A percentile compares a stretch with the other conserved stretches of the same genome.
These are phyloP conservation scores for Amauroascus niger DNA, from an alignment of 2,329 filamentous ascomycete genomes.

Conservation along the genomic window DNA sequence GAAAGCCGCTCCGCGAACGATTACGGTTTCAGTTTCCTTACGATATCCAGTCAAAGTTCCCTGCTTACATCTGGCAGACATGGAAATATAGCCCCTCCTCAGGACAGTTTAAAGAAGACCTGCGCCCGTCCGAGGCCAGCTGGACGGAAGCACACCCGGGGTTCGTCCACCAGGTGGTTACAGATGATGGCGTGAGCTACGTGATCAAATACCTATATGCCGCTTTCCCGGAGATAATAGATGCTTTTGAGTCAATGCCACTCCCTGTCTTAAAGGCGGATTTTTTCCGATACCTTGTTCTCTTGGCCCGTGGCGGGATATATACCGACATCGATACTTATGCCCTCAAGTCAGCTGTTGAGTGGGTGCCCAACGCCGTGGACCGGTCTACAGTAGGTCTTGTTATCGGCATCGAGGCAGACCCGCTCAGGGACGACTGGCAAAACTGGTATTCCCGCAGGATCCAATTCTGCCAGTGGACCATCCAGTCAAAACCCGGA, in stretches of 20 bases:
- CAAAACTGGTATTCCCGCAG: slow-evolving; percentile 88
- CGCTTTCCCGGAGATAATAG: slow-evolving; percentile 65
- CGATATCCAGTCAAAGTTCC: slow-evolving; percentile 78
- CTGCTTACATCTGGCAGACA: slow-evolving; percentile 98
- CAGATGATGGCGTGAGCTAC: slow-evolving; percentile 74
- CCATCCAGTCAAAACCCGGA: slow-evolving; percentile 88
- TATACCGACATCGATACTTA: slow-evolving; percentile 91
- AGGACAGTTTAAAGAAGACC: slow-evolving; percentile 60
- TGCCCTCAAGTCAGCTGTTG: slow-evolving; percentile 68
- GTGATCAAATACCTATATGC: slow-evolving; percentile 80
- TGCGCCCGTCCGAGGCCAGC: slow-evolving; percentile 74
- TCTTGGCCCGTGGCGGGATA: slow-evolving; percentile 67
- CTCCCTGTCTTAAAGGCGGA: slow-evolving; percentile 68
- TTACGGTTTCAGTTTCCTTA: slow-evolving; percentile 91
- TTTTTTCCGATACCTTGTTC: slow-evolving; percentile 65
- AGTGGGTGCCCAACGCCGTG: slow-evolving; percentile 77
- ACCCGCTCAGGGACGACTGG: slow-evolving; percentile 90
- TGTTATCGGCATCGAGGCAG: slow-evolving; percentile 90
- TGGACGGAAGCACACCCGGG: slow-evolving; percentile 81
- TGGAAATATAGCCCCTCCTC: slow-evolving; percentile 83
- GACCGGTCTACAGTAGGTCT: slow-evolving; percentile 70
- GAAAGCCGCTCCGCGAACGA: slow-evolving; percentile 65
- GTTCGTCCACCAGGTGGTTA: slow-evolving; percentile 94
- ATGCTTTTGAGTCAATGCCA: slow-evolving; percentile 65
- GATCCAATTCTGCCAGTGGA: slow-evolving; percentile 99